Conservation (phyloP, 768 basidiomycete species). For the Coprinellus micaceus region DNA sequence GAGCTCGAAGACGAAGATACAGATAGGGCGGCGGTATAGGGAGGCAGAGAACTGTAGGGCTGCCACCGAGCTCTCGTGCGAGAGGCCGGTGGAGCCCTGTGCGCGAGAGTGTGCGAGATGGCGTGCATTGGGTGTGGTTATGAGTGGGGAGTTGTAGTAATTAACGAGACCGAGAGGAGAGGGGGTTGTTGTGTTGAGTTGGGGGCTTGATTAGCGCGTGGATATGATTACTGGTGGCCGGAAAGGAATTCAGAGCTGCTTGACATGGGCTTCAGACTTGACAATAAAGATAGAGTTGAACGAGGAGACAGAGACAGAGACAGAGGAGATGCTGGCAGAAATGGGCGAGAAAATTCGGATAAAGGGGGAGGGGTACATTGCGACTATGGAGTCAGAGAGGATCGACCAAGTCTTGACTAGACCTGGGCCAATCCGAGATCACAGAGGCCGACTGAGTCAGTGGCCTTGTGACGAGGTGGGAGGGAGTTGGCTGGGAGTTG, state of each 20-base stretch:
- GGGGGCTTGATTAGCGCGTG: conserved; percentile 30
- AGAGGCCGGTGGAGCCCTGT: conserved; percentile 65
- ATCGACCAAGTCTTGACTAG: conserved; percentile 12
- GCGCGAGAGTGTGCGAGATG: conserved; percentile 53
- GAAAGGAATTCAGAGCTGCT: conserved; percentile 1
- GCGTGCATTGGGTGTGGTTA: conserved; percentile 34
- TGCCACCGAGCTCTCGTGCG: conserved; percentile 77
- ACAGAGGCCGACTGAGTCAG: conserved; percentile 8
- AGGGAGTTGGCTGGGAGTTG: not conserved
- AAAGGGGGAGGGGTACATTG: not conserved
- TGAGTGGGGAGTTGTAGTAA: conserved; percentile 19
- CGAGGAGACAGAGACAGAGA: not conserved
- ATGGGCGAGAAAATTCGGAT: not conserved
- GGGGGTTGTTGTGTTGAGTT: conserved; percentile 4
- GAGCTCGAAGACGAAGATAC: conserved; percentile 34
- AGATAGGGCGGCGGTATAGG: conserved; percentile 22
- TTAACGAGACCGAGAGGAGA: not conserved
- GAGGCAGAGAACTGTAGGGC: conserved; percentile 57
- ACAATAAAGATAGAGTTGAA: conserved; percentile 2
- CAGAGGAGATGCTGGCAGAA: not conserved
- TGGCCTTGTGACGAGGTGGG: conserved; percentile 6
- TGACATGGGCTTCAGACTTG: conserved; percentile 5
- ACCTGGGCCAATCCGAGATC: conserved; percentile 12
- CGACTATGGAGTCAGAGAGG: conserved; percentile 1
- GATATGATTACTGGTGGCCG: conserved; percentile 2